Evolutionary conservation across 352 stramenopile species (phyloP), one percentile per base, ranked within the genome.

Genomic region (Peronospora belbahrii): DNA sequence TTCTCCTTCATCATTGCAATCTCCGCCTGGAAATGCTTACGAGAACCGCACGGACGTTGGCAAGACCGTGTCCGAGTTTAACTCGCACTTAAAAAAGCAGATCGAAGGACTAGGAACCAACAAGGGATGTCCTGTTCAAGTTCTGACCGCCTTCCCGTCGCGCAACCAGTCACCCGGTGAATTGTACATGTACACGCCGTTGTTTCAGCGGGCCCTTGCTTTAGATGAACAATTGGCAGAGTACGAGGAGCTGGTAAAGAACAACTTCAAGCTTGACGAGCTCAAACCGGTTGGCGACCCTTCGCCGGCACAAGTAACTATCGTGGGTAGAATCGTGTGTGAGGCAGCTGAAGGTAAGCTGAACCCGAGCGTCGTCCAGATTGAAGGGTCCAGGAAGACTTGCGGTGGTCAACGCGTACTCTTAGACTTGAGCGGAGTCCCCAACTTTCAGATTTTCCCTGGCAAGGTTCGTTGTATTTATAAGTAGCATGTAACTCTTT

Each of bases 111-210:
- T 67, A 4, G 51, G 52, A 10, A 33, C 20, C 0, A 48, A 61
- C 3, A 40, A 22, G 4, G 52, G 51, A 19, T 30, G 33, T 0
- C 48, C 44, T 3, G 48, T 74, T 1, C 42, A 62, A 31, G 27
- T 88, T 3, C 48, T 37, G 1, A 43, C 53, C 6, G 71, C 74
- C 0, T 90, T 82, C 22, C 59, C 73, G 4, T 73, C 78, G 18
- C 73, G 69, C 14, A 90, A 90, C 45, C 55, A 85, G 34, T 45
- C 65, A 32, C 30, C 72, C 10, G 71, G 75, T 40, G 68, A 67
- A 1, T 62, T 66, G 38, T 93, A 87, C 57, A 93, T 93, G 82
- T 93, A 91, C 63, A 91, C 82, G 7, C 77, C 82, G 22, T 65
- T 79, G 27, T 87, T 87, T 42, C 66, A 91, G 19, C 70, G 79